These are phyloP conservation scores for Withania somnifera DNA, from an alignment of 305 asterid genomes.

Conservation along the genomic window DNA sequence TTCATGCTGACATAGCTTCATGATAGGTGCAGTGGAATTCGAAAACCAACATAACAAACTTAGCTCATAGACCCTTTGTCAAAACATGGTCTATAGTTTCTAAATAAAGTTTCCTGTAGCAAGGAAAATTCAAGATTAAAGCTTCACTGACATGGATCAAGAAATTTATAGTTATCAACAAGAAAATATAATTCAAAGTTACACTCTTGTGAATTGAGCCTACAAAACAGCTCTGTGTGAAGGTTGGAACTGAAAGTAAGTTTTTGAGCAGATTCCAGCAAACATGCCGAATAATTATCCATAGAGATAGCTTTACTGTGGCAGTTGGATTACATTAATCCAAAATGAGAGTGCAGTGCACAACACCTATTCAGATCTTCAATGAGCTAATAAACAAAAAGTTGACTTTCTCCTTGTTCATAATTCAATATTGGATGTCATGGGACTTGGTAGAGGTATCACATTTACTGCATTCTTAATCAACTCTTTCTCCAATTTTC, in stretches of 20 bases:
- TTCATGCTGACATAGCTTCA: neutral
- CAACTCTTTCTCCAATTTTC: neutral
- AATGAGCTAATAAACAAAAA: neutral
- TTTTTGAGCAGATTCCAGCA: neutral
- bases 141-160: neutral
- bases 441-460: slow-evolving; percentile 4
- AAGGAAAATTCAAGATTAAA: neutral
- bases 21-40: neutral
- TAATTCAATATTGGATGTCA: neutral
- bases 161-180: neutral
- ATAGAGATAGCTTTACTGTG: neutral
- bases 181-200: neutral
- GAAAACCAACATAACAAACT: neutral
- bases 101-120: neutral
- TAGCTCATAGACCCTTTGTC: neutral
- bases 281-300: neutral
- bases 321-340: neutral
- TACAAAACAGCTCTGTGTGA: neutral
- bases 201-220: neutral
- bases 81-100: neutral
- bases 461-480: neutral
- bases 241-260: neutral
- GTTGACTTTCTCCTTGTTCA: neutral
- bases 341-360: neutral
- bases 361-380: neutral